Evolutionary conservation across 257 asterid genomes (phyloP).

Genomic region (Buddleja alternifolia): DNA sequence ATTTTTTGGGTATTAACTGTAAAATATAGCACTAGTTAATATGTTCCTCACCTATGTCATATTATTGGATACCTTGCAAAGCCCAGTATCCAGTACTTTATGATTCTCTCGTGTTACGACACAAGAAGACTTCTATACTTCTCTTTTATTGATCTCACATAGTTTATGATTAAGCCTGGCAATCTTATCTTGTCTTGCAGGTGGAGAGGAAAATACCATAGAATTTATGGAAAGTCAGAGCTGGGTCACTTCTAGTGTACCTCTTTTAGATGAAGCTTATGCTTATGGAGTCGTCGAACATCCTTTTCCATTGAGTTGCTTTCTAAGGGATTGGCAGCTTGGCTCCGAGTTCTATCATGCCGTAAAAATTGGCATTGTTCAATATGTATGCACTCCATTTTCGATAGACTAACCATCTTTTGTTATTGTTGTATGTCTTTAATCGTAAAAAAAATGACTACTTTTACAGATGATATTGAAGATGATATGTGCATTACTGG

Average conservation of each 20-base stretch:
- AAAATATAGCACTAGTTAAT: too few species aligned
- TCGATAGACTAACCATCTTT: constrained; percentile 2
- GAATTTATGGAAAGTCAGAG: constrained; percentile 88
- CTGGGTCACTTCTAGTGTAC: constrained; percentile 62
- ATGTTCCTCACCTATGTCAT: constrained; percentile 6
- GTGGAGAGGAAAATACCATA: constrained; percentile 87
- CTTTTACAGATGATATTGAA: constrained; percentile 82
- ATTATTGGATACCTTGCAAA: background rate
- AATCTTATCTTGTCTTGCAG: constrained; percentile 45
- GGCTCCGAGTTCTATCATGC: constrained; percentile 94
- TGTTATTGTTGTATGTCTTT: constrained; percentile 18
- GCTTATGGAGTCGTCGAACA: constrained; percentile 95
- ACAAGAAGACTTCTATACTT: background rate
- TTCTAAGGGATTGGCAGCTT: constrained; percentile 72
- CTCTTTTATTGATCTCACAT: background rate
- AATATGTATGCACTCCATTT: constrained; percentile 69
- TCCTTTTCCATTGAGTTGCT: constrained; percentile 87
- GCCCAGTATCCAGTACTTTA: background rate
- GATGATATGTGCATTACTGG: constrained; percentile 90
- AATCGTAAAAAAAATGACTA: constrained; percentile 16
- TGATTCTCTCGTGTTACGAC: background rate
- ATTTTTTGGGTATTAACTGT: background rate
- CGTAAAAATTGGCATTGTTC: constrained; percentile 94
- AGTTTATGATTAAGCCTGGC: constrained; percentile 9
- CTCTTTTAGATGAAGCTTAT: constrained; percentile 91